phyloP scores from a whole-genome alignment of 2,329 filamentous ascomycete species.

The Blastomyces emzantsi region DNA sequence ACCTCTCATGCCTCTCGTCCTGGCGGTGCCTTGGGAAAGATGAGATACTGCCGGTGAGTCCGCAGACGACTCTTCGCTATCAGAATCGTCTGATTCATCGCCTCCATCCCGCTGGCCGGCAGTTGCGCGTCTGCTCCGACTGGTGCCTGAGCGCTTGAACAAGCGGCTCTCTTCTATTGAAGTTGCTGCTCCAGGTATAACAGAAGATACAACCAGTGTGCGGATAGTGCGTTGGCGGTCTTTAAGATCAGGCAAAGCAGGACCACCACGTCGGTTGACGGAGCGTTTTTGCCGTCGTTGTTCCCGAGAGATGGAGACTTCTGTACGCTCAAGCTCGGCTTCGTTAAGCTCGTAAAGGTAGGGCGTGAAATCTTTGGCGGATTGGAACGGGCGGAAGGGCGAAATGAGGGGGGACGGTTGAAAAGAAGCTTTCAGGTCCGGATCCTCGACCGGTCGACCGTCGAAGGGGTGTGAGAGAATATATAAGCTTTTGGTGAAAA shows the following conservation, averaged over 20 bases:
- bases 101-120: constrained; percentile 49
- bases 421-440: constrained; percentile 78
- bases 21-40: constrained; percentile 61
- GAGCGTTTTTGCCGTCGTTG: constrained; percentile 92
- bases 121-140: constrained; percentile 49
- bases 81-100: constrained; percentile 81
- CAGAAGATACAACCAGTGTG: constrained; percentile 83
- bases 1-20: constrained; percentile 80
- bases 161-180: constrained; percentile 76
- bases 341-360: constrained; percentile 93
- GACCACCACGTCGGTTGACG: constrained; percentile 85
- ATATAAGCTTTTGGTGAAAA: constrained; percentile 90
- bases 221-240: constrained; percentile 89
- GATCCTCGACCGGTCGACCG: constrained; percentile 83
- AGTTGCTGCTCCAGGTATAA: constrained; percentile 76
- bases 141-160: constrained; percentile 65
- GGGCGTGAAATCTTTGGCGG: constrained; percentile 87
- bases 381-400: constrained; percentile 82
- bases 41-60: constrained; percentile 77
- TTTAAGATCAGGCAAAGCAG: constrained; percentile 89
- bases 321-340: constrained; percentile 77
- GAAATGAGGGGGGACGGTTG: constrained; percentile 71
- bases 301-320: constrained; percentile 86
- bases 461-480: constrained; percentile 92
- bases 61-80: constrained; percentile 77